Conservation (phyloP, 371 early-diverging fungal species). For the Nematocida parisii region DNA sequence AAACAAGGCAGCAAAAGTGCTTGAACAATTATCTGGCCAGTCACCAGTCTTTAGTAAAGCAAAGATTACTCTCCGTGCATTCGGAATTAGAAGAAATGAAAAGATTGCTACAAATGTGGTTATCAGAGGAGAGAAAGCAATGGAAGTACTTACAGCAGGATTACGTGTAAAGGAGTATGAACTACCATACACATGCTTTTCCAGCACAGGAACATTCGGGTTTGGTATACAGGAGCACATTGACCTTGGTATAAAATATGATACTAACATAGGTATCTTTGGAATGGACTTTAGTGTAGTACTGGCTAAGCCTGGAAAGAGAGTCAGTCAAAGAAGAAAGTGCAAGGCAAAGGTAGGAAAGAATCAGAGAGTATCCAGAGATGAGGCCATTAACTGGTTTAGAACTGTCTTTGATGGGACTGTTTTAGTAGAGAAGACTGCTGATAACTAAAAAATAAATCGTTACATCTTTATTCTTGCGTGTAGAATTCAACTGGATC, state of each 20-base stretch:
- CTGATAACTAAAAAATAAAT: conserved; percentile 22
- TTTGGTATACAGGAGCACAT: conserved; percentile 99
- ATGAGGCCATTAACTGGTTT: conserved; percentile 76
- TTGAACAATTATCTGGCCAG: conserved; percentile 98
- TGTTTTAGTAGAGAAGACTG: conserved; percentile 46
- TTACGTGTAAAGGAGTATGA: conserved; percentile 99
- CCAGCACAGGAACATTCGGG: conserved; percentile 95
- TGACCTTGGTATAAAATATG: conserved; percentile 99
- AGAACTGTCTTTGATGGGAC: conserved; percentile 68
- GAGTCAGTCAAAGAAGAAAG: conserved; percentile 90
- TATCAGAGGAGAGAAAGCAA: conserved; percentile 87
- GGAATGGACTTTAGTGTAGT: conserved; percentile 93
- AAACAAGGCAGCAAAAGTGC: conserved; percentile 98
- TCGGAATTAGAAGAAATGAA: conserved; percentile 99
- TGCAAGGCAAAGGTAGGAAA: conserved; percentile 79
- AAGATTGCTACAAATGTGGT: conserved; percentile 98
- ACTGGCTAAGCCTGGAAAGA: conserved; percentile 91
- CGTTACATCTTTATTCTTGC: conserved; percentile 6
- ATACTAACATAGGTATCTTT: conserved; percentile 84
- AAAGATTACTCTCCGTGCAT: conserved; percentile 97
- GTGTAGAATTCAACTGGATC: conserved; percentile 64
- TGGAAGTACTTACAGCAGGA: conserved; percentile 95
- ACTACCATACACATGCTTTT: conserved; percentile 87
- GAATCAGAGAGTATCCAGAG: conserved; percentile 84
- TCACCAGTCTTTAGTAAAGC: conserved; percentile 97